Conservation (phyloP, 2,329 filamentous ascomycete species). For the Xylariaceae sp. region DNA sequence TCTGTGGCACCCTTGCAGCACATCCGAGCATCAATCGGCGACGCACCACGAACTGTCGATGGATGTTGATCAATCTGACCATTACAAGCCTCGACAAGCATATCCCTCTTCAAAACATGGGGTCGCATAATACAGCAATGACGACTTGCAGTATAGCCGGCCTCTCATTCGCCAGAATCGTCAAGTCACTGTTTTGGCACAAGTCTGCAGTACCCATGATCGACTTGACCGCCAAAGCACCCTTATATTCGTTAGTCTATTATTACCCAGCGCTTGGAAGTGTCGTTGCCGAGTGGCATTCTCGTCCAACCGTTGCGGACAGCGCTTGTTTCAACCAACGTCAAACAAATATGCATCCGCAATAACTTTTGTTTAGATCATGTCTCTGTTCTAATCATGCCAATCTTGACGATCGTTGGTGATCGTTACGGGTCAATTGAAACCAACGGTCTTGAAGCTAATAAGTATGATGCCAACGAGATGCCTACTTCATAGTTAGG, state of each 20-base stretch:
- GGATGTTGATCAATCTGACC: constrained; percentile 13
- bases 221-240: constrained; percentile 28
- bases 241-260: constrained; percentile 15
- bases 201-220: constrained; percentile 26
- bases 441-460: constrained; percentile 3
- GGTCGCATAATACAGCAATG: constrained; percentile 23
- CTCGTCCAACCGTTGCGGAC: constrained; percentile 9
- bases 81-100: constrained; percentile 11
- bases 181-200: constrained; percentile 18
- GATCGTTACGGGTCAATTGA: constrained; percentile 6
- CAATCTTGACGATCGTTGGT: constrained; percentile 15
- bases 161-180: constrained; percentile 18
- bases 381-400: constrained; percentile 13
- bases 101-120: constrained; percentile 15
- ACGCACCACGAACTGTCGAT: too few relatives aligned
- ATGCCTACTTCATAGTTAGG: neutral
- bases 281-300: constrained; percentile 9
- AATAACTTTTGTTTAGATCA: constrained; percentile 3
- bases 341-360: constrained; percentile 13
- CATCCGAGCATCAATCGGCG: too few relatives aligned
- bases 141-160: neutral
- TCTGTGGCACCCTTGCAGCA: constrained; percentile 23
- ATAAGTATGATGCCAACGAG: neutral
- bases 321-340: constrained; percentile 24
- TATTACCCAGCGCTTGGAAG: constrained; percentile 20